Evolutionary conservation across 1,284 basidiomycete genomes (phyloP), one percentile per base, ranked within the genome.

Genomic region (Megacollybia platyphylla): DNA sequence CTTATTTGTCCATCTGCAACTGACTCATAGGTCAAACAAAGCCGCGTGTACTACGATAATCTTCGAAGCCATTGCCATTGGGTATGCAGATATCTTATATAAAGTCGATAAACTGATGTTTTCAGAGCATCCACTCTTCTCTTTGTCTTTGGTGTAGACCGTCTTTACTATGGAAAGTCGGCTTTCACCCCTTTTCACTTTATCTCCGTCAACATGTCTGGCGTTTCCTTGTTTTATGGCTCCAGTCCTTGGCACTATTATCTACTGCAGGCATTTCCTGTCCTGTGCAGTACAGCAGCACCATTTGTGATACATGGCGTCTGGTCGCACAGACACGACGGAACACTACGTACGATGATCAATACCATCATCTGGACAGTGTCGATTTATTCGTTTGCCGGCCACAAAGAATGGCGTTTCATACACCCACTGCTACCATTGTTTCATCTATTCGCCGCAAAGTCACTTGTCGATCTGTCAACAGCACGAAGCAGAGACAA

Each of bases 351-450:
- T 18, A 65, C 64, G 6, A 66, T 87, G 51, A 59, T 79, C 0
- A 65, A 63, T 2, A 65, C 76, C 4, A 52, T 81, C 1, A 51
- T 64, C 11, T 86, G 87, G 76, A 81, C 82, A 0, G 61, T 84
- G n/a, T 54, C 56, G 1, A 58, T 81, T 5, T 87, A 92, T 54
- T 97, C 94, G 1, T 54, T 85, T 8, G 71, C 85, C 5, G 78
- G 83, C 1, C 90, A 96, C 62, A 98, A 97, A 52, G 96, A 99
- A 67, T 97, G 92, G 85, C 70, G 96, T 2, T 98, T 99, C 62
- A 64, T 98, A 3, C 94, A 97, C 52, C 92, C 93, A 0, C 57
- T 97, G 3, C 66, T 97, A 1, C 92, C 94, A 0, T 61, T 89
- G n/a, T 63, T 96, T 35, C 80, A 93, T 49, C 54, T 94, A 18